Base-by-base conservation (phyloP, 768 basidiomycete species). In the Zangia roseola region DNA sequence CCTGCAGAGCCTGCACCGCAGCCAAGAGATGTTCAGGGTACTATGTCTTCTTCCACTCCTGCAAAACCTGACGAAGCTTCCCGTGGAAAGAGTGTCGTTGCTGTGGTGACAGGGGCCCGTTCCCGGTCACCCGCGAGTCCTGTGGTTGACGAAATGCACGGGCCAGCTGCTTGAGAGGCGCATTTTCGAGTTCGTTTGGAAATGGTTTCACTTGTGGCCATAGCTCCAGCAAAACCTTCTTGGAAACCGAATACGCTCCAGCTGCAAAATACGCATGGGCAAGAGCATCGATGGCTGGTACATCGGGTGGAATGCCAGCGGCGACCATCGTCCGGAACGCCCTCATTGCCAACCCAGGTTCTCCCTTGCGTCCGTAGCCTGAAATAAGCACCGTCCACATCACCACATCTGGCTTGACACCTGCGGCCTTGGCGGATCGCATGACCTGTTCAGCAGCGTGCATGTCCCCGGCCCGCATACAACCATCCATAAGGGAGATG, bases 371-470 rank as follows among this genome's bases (percentile, higher is more conserved):
- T 19, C 80, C 86, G 63, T 84, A 78, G 3, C 86, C 90, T 30
- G 75, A 72, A 56, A 94, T 83, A 52, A 94, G 75, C 52, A 85
- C 82, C 21, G 90, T 91, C 72, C 83, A 88, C 77, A 88, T 81
- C 38, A 84, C 77, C 17, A 80, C 74, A 55, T 83, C 82, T 19
- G 83, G 79, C 20, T 71, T 65, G 50, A 86, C 62, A 21, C 82
- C 81, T 5, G 75, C 72, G 34, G 70, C 66, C 34, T 63, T 58
- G 23, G 82, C 79, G 16, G 79, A 67, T 50, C 67, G 69, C 72
- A 94, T 75, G 36, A 83, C 69, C 43, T 73, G 72, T 48, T 75
- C 65, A 21, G 89, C 87, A 17, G 72, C 72, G 13, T 65, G 59
- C 53, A 86, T 70, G 63, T 91, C 75, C n/a, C 87, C 88, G 1